Evolutionary conservation across 495 filamentous ascomycete genomes (phyloP).

Genomic region (Aspergillus sclerotioniger): DNA sequence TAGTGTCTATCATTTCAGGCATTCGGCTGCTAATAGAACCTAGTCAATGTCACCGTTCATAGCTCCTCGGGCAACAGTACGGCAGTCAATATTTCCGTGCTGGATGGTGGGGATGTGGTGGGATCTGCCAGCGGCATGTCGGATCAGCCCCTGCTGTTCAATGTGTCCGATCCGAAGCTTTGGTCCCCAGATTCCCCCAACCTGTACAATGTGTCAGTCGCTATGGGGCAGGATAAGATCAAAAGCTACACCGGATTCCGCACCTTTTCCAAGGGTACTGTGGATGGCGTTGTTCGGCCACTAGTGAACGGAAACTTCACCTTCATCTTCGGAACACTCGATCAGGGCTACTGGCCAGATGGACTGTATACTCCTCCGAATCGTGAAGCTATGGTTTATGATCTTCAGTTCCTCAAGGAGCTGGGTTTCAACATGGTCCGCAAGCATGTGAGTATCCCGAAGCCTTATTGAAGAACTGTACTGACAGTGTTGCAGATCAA

Average conservation of each 20-base stretch:
- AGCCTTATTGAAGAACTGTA: not conserved
- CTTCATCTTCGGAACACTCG: conserved; percentile 65
- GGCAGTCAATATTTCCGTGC: conserved; percentile 42
- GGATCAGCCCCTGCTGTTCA: conserved; percentile 51
- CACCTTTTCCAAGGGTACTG: conserved; percentile 50
- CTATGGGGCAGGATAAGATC: conserved; percentile 52
- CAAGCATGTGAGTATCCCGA: conserved; percentile 54
- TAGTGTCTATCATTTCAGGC: not conserved
- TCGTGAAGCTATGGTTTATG: conserved; percentile 62
- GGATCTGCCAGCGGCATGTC: conserved; percentile 38
- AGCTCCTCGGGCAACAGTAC: conserved; percentile 28
- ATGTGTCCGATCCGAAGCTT: conserved; percentile 46
- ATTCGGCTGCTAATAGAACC: conserved; percentile 12
- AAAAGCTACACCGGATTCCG: conserved; percentile 67
- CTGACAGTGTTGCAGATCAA: conserved; percentile 52
- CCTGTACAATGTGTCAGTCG: conserved; percentile 61
- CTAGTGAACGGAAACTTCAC: conserved; percentile 63
- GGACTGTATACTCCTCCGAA: conserved; percentile 61
- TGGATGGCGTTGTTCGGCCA: conserved; percentile 59
- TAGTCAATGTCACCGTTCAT: conserved; percentile 53
- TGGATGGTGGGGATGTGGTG: conserved; percentile 40
- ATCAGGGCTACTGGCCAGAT: conserved; percentile 71
- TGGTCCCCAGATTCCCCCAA: conserved; percentile 62
- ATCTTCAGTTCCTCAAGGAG: conserved; percentile 57
- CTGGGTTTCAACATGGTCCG: conserved; percentile 67